Evolutionary conservation across 768 basidiomycete species (phyloP), one percentile per base, ranked within the genome.

Genomic region (Strobilomyces echinocephalus): DNA sequence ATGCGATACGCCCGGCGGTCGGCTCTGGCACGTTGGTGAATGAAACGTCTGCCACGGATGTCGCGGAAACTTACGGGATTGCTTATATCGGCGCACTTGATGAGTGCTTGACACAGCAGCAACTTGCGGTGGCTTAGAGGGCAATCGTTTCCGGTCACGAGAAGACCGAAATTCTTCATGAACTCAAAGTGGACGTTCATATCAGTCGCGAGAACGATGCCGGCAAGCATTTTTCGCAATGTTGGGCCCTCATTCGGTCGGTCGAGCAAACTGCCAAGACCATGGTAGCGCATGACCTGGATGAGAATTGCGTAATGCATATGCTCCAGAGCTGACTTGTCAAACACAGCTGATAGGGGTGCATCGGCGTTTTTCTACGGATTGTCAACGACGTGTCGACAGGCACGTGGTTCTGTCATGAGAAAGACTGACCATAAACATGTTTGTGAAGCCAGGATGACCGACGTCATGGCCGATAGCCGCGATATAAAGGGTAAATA

Each of bases 31-130:
- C 40, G 40, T 5, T 5, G 30, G 43, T 60, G 42, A 60, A 48
- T 54, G 28, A 51, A 50, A 46, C 34, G 7, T 5, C 28, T 58
- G 53, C 21, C 26, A 11, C 52, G 28, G 36, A 38, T 11, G 7
- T 44, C 20, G 10, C 33, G 14, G 45, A 30, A 16, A 81, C 94
- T 59, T 67, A 97, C 94, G 15, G 97, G 95, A 69, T 99, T 99
- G 67, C 91, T 94, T 64, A 99, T 98, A 72, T 99, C 97, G 16
- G 95, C 94, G 64, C 95, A 97, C 71, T 99, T 98, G 68, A 99
- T 84, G 48, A 99, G 73, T 4, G 89, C 88, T 63, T 97, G 93
- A 66, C 91, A 95, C 21, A 93, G 69, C 49, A 95, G 70, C 24
- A 88, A 74, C 60, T 87, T 78, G 50, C 84, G 79, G 59, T 72